Evolutionary conservation across 768 basidiomycete genomes (phyloP), one percentile per base, ranked within the genome.

Genomic region (Cystobasidium onofrii): DNA sequence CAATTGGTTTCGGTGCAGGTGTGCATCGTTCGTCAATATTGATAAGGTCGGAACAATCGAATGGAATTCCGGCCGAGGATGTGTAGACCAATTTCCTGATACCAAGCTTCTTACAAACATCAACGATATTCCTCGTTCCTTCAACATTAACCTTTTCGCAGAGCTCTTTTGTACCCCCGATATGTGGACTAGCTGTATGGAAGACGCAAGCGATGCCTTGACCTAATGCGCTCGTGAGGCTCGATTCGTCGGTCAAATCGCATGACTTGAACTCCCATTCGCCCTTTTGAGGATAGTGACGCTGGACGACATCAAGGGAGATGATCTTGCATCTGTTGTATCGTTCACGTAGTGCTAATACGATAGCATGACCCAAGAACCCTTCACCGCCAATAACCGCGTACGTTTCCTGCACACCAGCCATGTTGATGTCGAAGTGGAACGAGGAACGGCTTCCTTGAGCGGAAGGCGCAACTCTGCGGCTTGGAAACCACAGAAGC

Each of bases 101-200:
- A 15, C 87, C 86, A 29, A 84, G 84, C 34, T 87, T 84, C 3
- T 89, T 82, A 27, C 91, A 90, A 10, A 91, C 90, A 13, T 88
- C 86, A 79, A 99, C 89, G 54, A 97, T 85, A 0, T 90, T 87
- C 77, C 86, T 86, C 0, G 93, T 95, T 7, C 93, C 95, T 44
- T 91, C 87, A 3, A 98, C 91, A 80, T 98, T 98, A 78, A 99
- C 95, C 80, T 90, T 91, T 82, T 86, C 88, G 83, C 90, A 96
- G 12, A 97, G 80, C 1, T 86, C 86, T 0, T 86, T 84, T 86
- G 86, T 64, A 86, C 76, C 64, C 84, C 75, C 75, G 57, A 74
- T 61, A 13, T 85, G 17, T 86, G 90, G 76, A 87, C 89, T 4
- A 86, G 94, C 96, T 12, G 94, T 97, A 81, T 99, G 96, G 75